Evolutionary conservation across 176 grass and related monocot genomes (phyloP).

Genomic region (Poa annua): DNA sequence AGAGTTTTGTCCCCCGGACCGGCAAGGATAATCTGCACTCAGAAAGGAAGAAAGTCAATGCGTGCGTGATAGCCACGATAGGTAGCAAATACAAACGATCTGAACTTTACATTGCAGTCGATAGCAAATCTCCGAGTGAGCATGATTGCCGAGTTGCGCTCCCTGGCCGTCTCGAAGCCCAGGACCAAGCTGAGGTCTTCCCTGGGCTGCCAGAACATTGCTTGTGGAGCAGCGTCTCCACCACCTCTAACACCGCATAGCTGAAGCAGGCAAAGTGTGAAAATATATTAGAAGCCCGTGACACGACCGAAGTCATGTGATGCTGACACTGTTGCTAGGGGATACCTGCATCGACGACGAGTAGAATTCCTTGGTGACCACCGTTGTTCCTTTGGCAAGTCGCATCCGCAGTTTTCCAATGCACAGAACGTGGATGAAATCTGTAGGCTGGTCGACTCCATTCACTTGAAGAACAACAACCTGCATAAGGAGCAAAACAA

Average conservation of each 20-base stretch:
- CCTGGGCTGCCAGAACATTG: slow-evolving; percentile 73
- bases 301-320: neutral
- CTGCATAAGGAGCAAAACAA: slow-evolving; percentile 41
- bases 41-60: neutral
- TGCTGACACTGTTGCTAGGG: neutral
- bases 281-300: neutral
- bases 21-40: slow-evolving; percentile 55
- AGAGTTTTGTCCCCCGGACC: slow-evolving; percentile 52
- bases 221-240: slow-evolving; percentile 56
- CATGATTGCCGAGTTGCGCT: slow-evolving; percentile 77
- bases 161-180: slow-evolving; percentile 72
- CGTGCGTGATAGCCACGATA: too few species aligned
- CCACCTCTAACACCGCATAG: slow-evolving; percentile 77
- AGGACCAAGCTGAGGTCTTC: slow-evolving; percentile 66
- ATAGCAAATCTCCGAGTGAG: slow-evolving; percentile 74
- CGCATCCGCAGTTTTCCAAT: slow-evolving; percentile 73
- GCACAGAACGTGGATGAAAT: slow-evolving; percentile 60
- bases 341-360: slow-evolving; percentile 70
- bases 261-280: slow-evolving; percentile 25
- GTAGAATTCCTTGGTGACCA: slow-evolving; percentile 71
- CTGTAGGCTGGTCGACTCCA: slow-evolving; percentile 50
- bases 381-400: slow-evolving; percentile 57
- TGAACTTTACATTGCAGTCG: slow-evolving; percentile 73
- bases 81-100: neutral
- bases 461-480: slow-evolving; percentile 70